These are phyloP conservation scores for Colletotrichum kahawae DNA, from an alignment of 2,329 filamentous ascomycete genomes.

Conservation along the genomic window DNA sequence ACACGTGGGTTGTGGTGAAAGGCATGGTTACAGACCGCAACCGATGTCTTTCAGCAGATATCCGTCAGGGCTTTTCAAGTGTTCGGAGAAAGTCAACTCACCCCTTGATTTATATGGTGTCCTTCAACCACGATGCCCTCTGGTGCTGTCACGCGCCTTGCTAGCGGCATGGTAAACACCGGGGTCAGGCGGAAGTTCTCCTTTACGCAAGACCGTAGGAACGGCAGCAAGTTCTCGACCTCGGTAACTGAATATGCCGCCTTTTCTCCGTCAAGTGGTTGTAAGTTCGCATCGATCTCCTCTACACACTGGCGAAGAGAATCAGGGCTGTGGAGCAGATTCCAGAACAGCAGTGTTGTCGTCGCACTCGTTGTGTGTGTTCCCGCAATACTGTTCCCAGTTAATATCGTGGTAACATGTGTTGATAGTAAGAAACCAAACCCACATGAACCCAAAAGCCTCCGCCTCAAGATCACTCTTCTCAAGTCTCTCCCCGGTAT, in stretches of 20 bases:
- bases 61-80: neutral
- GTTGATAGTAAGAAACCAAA: neutral
- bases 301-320: neutral
- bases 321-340: neutral
- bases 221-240: neutral
- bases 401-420: neutral
- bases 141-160: neutral
- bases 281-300: neutral
- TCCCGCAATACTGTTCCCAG: neutral
- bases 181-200: conserved; percentile 4
- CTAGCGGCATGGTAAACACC: conserved; percentile 7
- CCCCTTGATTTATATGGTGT: conserved; percentile 4
- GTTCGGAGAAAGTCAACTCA: neutral
- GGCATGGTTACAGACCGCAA: conserved; percentile 4
- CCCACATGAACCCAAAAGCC: conserved; percentile 41
- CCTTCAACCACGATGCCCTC: neutral
- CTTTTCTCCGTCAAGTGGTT: neutral
- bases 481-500: conserved; percentile 35
- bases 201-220: neutral
- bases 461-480: conserved; percentile 36
- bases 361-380: conserved; percentile 7
- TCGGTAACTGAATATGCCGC: neutral
- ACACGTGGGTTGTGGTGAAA: conserved; percentile 1
- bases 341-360: neutral
- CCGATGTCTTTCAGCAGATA: neutral